phyloP scores from a whole-genome alignment of 495 filamentous ascomycete genomes.

The Durotheca rogersii region DNA sequence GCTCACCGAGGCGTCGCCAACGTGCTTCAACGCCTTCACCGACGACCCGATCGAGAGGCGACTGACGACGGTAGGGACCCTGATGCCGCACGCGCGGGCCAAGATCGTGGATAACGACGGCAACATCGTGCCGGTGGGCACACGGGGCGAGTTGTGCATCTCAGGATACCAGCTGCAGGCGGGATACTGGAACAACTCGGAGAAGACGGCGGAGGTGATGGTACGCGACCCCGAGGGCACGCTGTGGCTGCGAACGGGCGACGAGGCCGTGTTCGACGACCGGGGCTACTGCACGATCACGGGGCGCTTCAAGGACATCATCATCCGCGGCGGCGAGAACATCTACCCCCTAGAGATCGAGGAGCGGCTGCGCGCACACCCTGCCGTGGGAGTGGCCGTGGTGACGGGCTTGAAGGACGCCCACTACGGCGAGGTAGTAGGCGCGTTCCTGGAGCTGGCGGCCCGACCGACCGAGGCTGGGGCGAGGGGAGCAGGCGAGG shows the following conservation, averaged over 20 bases:
- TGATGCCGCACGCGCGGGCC: conserved; percentile 66
- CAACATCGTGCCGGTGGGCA: conserved; percentile 58
- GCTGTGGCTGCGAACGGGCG: conserved; percentile 68
- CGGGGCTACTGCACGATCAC: conserved; percentile 65
- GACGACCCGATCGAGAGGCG: conserved; percentile 60
- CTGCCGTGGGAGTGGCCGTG: conserved; percentile 55
- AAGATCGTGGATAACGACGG: conserved; percentile 66
- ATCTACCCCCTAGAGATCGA: conserved; percentile 75
- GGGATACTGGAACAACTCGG: conserved; percentile 71
- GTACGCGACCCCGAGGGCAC: conserved; percentile 57
- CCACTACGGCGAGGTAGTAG: conserved; percentile 68
- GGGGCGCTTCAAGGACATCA: conserved; percentile 65
- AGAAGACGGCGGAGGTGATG: conserved; percentile 66
- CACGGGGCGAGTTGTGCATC: conserved; percentile 65
- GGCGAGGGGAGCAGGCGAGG: conserved; percentile 16
- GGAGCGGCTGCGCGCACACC: conserved; percentile 61
- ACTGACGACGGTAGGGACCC: conserved; percentile 63
- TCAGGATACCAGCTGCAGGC: conserved; percentile 67
- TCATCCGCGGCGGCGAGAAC: conserved; percentile 62
- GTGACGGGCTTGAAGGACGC: conserved; percentile 64
- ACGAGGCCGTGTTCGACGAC: conserved; percentile 66
- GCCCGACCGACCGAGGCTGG: conserved; percentile 6
- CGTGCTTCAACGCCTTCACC: conserved; percentile 69
- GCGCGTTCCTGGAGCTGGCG: conserved; percentile 56
- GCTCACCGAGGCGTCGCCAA: conserved; percentile 70